Evolutionary conservation across 306 rosid genomes (phyloP), one percentile per base, ranked within the genome.

Genomic region (Quercus rubra): DNA sequence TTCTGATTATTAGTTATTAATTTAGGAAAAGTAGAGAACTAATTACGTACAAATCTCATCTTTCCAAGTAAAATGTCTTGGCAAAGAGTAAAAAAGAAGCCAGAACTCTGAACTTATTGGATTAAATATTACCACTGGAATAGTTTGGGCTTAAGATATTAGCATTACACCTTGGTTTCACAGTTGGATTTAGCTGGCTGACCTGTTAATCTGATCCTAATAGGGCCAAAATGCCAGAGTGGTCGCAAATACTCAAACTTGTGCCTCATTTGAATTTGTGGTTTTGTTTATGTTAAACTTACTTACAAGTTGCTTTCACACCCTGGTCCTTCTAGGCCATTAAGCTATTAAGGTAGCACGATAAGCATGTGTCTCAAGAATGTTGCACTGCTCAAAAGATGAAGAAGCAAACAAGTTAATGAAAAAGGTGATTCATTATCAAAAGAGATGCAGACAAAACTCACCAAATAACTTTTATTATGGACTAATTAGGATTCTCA

Each of bases 121-220:
- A 54, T 51, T 76, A 31, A 76, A 59, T 9, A 75, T 33, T 58
- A 59, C 63, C 43, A 76, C 78, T 63, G 56, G 78, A 46, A 78
- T 19, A 52, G 68, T 69, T 35, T 69, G 9, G 38, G 49, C 43
- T 67, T 64, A 67, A 30, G 46, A 64, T 15, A 30, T 64, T 30
- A 15, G 5, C 6, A 64, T 17, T 64, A 30, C 21, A 15, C 70
- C 70, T 30, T 12, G 21, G 70, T 74, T 62, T 83, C 73, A 57
- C 70, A 68, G 87, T 85, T 87, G 84, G 84, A 79, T 79, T 83
- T 89, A 82, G 89, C 87, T 85, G 93, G 86, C 89, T 75, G 56
- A 56, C 81, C 55, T 81, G 84, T 84, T 81, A 75, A 71, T 81
- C 77, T 73, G 77, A 82, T 84, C 86, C 75, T 80, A 84, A 67